Evolutionary conservation across 345 rosid species (phyloP).

Genomic region (Bruguiera gymnorhiza): DNA sequence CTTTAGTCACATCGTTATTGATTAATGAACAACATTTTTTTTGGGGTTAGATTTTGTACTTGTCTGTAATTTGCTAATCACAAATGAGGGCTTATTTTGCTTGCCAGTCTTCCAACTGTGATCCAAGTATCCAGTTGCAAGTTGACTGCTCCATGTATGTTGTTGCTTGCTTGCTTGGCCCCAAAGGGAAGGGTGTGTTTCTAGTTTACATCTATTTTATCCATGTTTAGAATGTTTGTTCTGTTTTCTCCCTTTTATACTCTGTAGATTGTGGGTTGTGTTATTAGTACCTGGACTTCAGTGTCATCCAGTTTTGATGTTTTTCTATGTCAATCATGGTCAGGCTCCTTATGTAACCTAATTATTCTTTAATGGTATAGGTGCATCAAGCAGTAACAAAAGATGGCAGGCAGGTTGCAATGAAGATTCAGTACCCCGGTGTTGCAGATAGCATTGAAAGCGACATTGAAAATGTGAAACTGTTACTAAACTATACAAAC

Average conservation of each 20-base stretch:
- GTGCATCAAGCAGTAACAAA: conserved; percentile 81
- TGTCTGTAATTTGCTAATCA: too few relatives aligned
- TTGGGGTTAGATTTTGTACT: neutral
- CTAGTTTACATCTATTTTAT: neutral
- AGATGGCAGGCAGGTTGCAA: conserved; percentile 73
- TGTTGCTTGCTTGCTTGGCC: neutral
- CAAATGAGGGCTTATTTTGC: neutral
- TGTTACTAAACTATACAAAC: conserved; percentile 73
- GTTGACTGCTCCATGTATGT: neutral
- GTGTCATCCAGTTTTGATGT: neutral
- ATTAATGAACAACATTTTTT: neutral
- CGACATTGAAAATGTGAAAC: conserved; percentile 92
- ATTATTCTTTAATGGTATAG: conserved; percentile 35
- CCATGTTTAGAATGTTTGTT: neutral
- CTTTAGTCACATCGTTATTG: neutral
- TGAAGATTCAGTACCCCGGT: conserved; percentile 99
- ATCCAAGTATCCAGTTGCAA: neutral
- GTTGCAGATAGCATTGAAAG: conserved; percentile 95
- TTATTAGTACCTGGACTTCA: neutral
- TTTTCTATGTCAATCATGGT: neutral
- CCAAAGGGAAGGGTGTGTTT: too few relatives aligned
- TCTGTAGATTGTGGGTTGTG: neutral
- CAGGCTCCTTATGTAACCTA: conserved; percentile 6
- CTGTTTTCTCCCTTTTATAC: neutral
- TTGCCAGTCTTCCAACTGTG: neutral